Evolutionary conservation across 495 filamentous ascomycete genomes (phyloP), one percentile per base, ranked within the genome.

Genomic region (Podospora anserina): DNA sequence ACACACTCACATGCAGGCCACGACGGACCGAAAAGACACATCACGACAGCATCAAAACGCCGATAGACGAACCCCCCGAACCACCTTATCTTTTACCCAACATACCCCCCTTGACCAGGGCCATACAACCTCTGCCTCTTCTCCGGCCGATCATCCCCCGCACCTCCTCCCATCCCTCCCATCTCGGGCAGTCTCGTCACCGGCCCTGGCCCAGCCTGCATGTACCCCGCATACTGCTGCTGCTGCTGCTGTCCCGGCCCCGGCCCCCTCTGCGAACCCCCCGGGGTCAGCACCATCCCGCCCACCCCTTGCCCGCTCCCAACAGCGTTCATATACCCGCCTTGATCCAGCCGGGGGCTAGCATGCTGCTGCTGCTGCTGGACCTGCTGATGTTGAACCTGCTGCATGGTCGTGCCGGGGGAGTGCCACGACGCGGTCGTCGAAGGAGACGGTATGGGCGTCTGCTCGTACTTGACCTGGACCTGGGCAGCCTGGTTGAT

Each of bases 381-480:
- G 15, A 1, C 39, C 26, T 39, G 56, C 9, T 34, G 59, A 9
- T 34, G 59, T 13, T 61, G 59, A 18, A 28, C 26, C 59, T 61
- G 59, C 30, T 61, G 59, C 27, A 59, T 80, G 70, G 89, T 86
- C 69, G 91, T 89, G 20, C 85, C 82, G 0, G 91, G 90, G 26
- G 91, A 92, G 76, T 92, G 89, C 90, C 90, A 92, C 62, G 82
- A 89, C 66, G 87, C 84, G 4, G 88, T 88, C 1, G 88, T 88
- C 9, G 88, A 85, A 26, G 91, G 90, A 16, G 90, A 92, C 71
- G 90, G 88, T 67, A 88, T 90, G 7, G 92, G 92, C 27, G 92
- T 93, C 61, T 89, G 88, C 70, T 94, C 92, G 69, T 93, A 91
- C 74, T 96, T 96, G 68, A 94, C 78, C 2, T 88, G 88, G 79